Percentiles rank a stretch among this genome's conserved stretches.
phyloP scores from a whole-genome alignment of 768 basidiomycete genomes.

The Lactifluus subvellereus region DNA sequence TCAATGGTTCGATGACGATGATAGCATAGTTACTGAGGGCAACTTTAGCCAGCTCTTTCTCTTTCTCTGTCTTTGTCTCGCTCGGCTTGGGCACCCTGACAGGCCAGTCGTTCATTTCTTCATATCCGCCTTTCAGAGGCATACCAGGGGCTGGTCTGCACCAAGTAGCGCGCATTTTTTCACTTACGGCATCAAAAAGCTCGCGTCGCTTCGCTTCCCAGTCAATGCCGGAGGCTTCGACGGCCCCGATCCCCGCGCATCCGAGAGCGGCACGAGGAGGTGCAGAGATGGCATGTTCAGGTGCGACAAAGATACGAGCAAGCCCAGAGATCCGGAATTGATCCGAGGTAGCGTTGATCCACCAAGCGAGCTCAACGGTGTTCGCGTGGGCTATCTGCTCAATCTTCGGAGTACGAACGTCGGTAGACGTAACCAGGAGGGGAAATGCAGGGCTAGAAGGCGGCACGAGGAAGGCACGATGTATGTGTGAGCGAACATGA shows the following conservation, averaged over 20 bases:
- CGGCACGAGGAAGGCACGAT: slow-evolving; percentile 51
- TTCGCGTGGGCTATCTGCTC: slow-evolving; percentile 45
- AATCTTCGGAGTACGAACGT: slow-evolving; percentile 66
- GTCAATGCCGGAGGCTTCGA: slow-evolving; percentile 36
- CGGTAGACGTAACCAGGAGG: slow-evolving; percentile 62
- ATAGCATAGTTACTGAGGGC: slow-evolving; percentile 68
- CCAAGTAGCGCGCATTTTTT: slow-evolving; percentile 66
- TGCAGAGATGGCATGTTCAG: slow-evolving; percentile 36
- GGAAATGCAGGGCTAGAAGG: slow-evolving; percentile 43
- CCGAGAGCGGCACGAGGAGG: slow-evolving; percentile 17
- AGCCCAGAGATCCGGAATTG: slow-evolving; percentile 68
- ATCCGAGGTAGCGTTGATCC: slow-evolving; percentile 58
- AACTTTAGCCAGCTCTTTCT: slow-evolving; percentile 41
- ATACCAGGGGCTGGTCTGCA: slow-evolving; percentile 62
- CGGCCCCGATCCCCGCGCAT: slow-evolving; percentile 23
- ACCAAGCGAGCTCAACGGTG: slow-evolving; percentile 65
- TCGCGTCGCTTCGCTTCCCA: slow-evolving; percentile 64
- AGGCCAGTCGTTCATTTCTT: slow-evolving; percentile 62
- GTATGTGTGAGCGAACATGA: slow-evolving; percentile 59
- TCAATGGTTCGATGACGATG: slow-evolving; percentile 61
- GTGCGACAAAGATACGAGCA: slow-evolving; percentile 50
- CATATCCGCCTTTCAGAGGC: slow-evolving; percentile 43
- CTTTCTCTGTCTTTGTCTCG: slow-evolving; percentile 36
- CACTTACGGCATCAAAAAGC: slow-evolving; percentile 54
- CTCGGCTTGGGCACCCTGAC: slow-evolving; percentile 42